phyloP scores from a whole-genome alignment of 2,329 filamentous ascomycete genomes.

The Fonsecaea pugnacius region DNA sequence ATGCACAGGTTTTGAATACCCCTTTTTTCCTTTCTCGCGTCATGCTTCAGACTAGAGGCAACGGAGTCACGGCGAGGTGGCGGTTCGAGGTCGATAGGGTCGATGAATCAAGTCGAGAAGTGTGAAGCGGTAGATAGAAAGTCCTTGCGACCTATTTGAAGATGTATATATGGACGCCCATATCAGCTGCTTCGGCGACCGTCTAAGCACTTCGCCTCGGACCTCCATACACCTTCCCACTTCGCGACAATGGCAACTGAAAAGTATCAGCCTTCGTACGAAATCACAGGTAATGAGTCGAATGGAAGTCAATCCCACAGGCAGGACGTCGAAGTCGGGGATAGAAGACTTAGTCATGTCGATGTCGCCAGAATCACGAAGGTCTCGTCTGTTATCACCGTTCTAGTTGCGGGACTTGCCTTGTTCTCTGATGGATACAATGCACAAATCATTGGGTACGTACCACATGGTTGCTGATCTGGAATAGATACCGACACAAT shows the following conservation, averaged over 20 bases:
- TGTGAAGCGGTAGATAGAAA: not conserved
- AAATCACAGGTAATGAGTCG: constrained; percentile 9
- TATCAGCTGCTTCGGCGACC: not conserved
- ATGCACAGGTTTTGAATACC: not conserved
- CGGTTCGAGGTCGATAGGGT: not conserved
- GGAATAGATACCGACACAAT: not conserved
- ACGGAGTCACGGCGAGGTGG: not conserved
- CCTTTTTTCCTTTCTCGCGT: not conserved
- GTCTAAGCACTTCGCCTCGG: not conserved
- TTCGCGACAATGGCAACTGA: constrained; percentile 6
- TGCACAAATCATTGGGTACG: constrained; percentile 43
- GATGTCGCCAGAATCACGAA: constrained; percentile 19
- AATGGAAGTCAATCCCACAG: not conserved
- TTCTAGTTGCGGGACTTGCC: constrained; percentile 45
- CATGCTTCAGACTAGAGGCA: no score
- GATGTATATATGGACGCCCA: not conserved
- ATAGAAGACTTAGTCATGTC: constrained; percentile 15
- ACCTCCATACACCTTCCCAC: not conserved
- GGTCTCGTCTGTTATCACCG: constrained; percentile 42
- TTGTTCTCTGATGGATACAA: constrained; percentile 48
- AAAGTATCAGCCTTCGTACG: constrained; percentile 15
- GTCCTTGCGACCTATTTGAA: not conserved
- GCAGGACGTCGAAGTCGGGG: not conserved
- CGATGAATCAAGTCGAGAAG: not conserved
- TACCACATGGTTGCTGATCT: not conserved